Conservation (phyloP, 371 early-diverging fungal species). For the Polyrhizophydium stewartii region DNA sequence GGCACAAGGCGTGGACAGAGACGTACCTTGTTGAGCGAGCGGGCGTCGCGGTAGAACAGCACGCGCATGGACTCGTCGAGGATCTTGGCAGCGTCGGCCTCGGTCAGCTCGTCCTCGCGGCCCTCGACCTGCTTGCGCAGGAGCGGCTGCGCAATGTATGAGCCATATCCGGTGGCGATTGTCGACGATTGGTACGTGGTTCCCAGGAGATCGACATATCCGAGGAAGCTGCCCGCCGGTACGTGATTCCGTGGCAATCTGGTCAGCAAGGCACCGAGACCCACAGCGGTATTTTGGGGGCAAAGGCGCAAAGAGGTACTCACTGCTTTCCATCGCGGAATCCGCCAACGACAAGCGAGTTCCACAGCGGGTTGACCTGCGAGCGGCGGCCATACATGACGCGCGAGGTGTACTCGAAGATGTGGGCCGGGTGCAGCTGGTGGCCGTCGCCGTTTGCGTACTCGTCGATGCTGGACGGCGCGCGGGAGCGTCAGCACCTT, state of each 20-base stretch:
- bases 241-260: no score
- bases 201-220: slow-evolving; percentile 94
- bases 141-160: slow-evolving; percentile 93
- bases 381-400: slow-evolving; percentile 94
- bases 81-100: slow-evolving; percentile 88
- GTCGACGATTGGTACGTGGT: slow-evolving; percentile 90
- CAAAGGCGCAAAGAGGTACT: no score
- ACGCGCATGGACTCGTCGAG: slow-evolving; percentile 92
- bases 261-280: no score
- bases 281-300: neutral
- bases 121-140: slow-evolving; percentile 90
- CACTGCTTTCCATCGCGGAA: slow-evolving; percentile 60
- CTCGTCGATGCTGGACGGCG: slow-evolving; percentile 69
- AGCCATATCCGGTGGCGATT: slow-evolving; percentile 97
- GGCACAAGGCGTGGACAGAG: neutral
- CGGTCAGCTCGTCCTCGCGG: slow-evolving; percentile 76
- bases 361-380: slow-evolving; percentile 95
- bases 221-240: slow-evolving; percentile 72
- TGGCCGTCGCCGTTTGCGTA: slow-evolving; percentile 88
- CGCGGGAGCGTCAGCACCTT: neutral
- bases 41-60: slow-evolving; percentile 95
- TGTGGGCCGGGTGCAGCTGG: slow-evolving; percentile 73
- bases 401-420: slow-evolving; percentile 85
- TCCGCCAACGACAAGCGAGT: slow-evolving; percentile 91
- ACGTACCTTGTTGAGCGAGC: slow-evolving; percentile 86